Evolutionary conservation across 495 filamentous ascomycete genomes (phyloP), one percentile per base, ranked within the genome.

Genomic region (Aspergillus ellipticus): DNA sequence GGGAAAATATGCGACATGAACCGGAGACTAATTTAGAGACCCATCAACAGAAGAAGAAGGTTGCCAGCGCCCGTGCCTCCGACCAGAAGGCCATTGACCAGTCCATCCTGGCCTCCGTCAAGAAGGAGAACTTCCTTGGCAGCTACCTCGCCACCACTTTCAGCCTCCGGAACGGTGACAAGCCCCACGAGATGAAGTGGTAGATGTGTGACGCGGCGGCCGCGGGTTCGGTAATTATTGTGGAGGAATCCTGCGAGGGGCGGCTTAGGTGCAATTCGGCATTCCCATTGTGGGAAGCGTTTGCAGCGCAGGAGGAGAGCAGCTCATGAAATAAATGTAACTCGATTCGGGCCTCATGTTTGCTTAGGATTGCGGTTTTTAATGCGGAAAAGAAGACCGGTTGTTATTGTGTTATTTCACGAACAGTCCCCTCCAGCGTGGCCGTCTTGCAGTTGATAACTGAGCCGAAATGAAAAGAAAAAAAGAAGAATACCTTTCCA

Each of bases 41-140:
- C 37, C 29, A 45, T 57, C 22, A 77, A 80, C 73, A 97, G 94
- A 96, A 97, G 89, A 97, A 97, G 86, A 78, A 89, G 75, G 83
- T 92, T 66, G 83, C 86, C 69, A 92, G 85, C 79, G 86, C 82
- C 71, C 90, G 95, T 68, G 92, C 89, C 68, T 86, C 83, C 71
- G 95, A 97, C 83, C 95, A 99, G 85, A 97, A 97, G 85, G 82
- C 87, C 68, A 82, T 99, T 61, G 95, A 99, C 80, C 93, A 96
- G 86, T 83, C 89, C 59, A 79, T 99, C 68, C 72, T 97, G 62
- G 81, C 85, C 71, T 86, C 75, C 78, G 90, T 99, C 81, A 97
- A 97, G 89, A 95, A 96, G 83, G 92, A 92, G 74, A 85, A 88
- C 48, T 79, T 90, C 69, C 86, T 99, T 70, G 74, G 84, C 70